phyloP scores from a whole-genome alignment of 129 eudicot genomes.

The Pseudognaphalium luteoalbum region DNA sequence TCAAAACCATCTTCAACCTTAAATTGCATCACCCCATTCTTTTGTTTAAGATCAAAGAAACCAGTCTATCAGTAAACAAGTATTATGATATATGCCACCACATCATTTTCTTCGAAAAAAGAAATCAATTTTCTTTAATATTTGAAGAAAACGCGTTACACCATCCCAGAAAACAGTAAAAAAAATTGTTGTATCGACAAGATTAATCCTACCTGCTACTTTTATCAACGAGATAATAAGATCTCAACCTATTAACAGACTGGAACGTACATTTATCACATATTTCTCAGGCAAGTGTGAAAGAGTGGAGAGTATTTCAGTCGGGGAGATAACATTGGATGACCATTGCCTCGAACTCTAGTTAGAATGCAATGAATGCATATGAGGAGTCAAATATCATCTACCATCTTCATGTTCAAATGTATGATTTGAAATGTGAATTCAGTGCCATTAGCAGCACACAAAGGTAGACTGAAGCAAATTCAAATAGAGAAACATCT shows the following conservation, averaged over 20 bases:
- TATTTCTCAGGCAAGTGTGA: constrained; percentile 3
- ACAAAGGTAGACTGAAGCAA: constrained; percentile 8
- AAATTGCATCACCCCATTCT: background rate
- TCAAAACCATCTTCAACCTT: constrained; percentile 4
- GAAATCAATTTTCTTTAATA: too few relatives aligned
- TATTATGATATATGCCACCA: background rate
- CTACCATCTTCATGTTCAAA: constrained; percentile 15
- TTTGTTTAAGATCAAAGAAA: constrained; percentile 4
- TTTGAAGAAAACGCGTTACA: too few relatives aligned
- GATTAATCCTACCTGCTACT: background rate
- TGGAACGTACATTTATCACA: background rate
- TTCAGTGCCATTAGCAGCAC: constrained; percentile 12
- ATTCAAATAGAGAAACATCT: background rate
- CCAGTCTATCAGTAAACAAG: background rate
- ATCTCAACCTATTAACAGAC: background rate
- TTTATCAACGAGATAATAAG: background rate
- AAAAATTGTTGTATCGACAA: background rate
- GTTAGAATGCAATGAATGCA: constrained; percentile 30
- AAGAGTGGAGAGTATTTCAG: background rate
- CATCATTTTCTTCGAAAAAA: background rate
- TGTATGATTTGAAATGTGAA: constrained; percentile 8
- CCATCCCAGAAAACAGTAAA: background rate
- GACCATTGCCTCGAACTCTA: constrained; percentile 10
- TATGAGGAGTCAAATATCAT: constrained; percentile 25
- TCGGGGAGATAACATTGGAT: constrained; percentile 16